Base-by-base conservation (phyloP, 2,329 filamentous ascomycete genomes). In the Thelonectria discophora region DNA sequence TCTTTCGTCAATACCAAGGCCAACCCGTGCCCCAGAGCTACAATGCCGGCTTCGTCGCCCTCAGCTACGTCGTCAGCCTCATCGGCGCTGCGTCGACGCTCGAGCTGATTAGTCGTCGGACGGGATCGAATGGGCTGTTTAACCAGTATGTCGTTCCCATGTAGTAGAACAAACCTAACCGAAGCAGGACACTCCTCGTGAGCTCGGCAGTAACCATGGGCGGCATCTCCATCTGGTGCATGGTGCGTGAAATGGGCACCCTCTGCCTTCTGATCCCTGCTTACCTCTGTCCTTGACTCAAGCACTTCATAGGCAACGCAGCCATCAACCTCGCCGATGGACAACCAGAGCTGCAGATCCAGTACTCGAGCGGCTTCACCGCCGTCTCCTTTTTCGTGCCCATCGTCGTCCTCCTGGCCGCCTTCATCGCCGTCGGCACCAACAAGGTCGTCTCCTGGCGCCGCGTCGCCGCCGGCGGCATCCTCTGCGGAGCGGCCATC, bases 341-440 rank as follows among this genome's bases (percentile, higher is more conserved):
- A 40, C 77, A 86, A 61, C 65, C 78, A 12, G 78, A 85, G 37
- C 80, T 92, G 10, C 91, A 94, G 66, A 88, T 95, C 53, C 83
- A 86, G 34, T 96, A 95, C 80, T 91, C 85, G 52, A 80, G 86
- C 56, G 84, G 85, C 24, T 91, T 88, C 73, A 95, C 92, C 0
- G 86, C 87, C 0, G 78, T 93, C 9, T 96, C 92, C 0, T 92
- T 94, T 69, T 89, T 96, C 70, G 80, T 96, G 11, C 92, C 93
- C 0, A 89, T 96, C 48, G 64, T 90, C 32, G 91, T 94, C 20
- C 83, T 96, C 5, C 82, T 91, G n/a, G 74, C 86, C 8, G 91
- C 92, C 18, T 94, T 96, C 71, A 83, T 89, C 62, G 83, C 88
- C 34, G 86, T 90, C 45, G 91, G 87, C 5, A 82, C 84, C 27